Conservation (phyloP, 768 basidiomycete genomes). For the Auricularia sp. region DNA sequence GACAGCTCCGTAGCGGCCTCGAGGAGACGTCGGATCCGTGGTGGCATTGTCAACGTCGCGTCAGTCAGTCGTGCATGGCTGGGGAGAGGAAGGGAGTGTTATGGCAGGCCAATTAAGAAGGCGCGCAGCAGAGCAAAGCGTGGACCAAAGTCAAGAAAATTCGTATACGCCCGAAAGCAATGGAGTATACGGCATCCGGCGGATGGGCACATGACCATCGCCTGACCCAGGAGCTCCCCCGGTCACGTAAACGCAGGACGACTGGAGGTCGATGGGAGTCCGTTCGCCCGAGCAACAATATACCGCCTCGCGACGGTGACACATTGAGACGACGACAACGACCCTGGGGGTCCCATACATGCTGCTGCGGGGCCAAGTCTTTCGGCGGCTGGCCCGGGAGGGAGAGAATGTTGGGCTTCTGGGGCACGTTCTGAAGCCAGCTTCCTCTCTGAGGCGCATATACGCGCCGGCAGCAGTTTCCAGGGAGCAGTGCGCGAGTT, state of each 20-base stretch:
- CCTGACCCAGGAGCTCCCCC: not conserved
- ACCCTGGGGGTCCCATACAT: too few species aligned
- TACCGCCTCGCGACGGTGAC: too few species aligned
- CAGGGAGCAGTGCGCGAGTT: too few species aligned
- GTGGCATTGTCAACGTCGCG: slow-evolving; percentile 33
- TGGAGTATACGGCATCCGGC: not conserved
- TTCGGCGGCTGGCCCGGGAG: too few species aligned
- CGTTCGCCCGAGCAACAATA: too few species aligned
- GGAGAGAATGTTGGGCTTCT: too few species aligned
- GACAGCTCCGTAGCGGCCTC: slow-evolving; percentile 74
- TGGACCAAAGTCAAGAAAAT: not conserved
- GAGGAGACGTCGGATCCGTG: slow-evolving; percentile 62
- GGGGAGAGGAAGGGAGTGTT: not conserved
- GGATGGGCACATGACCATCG: not conserved
- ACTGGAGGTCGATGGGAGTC: not conserved
- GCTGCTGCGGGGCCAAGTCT: too few species aligned
- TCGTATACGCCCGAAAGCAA: not conserved
- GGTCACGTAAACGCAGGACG: not conserved
- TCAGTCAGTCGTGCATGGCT: slow-evolving; percentile 16
- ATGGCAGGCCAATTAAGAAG: not conserved
- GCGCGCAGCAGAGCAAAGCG: not conserved
- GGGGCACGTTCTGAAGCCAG: too few species aligned
- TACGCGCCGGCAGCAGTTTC: too few species aligned
- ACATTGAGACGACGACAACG: too few species aligned
- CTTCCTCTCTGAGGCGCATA: too few species aligned